A percentile compares a stretch with the other conserved stretches of the same genome.
Conservation (phyloP, 129 eudicot genomes). For the Arctium minus region DNA sequence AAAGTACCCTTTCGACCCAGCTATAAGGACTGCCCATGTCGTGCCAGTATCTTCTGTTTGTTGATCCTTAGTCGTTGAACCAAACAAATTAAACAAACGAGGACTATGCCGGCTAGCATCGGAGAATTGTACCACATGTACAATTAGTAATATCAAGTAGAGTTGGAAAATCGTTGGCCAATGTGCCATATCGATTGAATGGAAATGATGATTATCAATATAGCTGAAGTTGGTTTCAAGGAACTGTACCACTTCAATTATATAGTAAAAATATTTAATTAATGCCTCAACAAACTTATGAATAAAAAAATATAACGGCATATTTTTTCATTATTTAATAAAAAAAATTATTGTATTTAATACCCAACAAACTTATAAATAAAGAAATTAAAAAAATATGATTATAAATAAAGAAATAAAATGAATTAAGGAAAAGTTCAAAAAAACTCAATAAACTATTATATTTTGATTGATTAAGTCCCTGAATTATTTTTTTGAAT, state of each 20-base stretch:
- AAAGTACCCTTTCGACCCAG: conserved; percentile 58
- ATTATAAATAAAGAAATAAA: too few species aligned
- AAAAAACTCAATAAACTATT: too few species aligned
- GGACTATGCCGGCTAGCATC: conserved; percentile 15
- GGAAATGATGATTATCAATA: neutral
- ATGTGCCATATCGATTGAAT: conserved; percentile 1
- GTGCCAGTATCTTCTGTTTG: conserved; percentile 27
- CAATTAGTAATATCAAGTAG: conserved; percentile 1
- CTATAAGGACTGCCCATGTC: conserved; percentile 77
- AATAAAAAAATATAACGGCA: too few species aligned
- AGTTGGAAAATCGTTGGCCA: neutral
- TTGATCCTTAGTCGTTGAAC: neutral
- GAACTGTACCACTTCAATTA: neutral
- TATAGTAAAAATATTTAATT: neutral
- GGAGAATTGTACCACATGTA: neutral
- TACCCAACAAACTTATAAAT: too few species aligned
- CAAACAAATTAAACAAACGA: neutral
- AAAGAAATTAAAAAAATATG: too few species aligned
- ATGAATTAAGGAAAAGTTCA: too few species aligned
- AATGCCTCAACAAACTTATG: too few species aligned
- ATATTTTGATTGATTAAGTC: too few species aligned
- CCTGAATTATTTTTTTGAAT: too few species aligned
- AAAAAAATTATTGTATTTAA: too few species aligned
- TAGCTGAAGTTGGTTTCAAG: neutral
- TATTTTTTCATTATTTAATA: too few species aligned